Percentiles rank a stretch among this genome's conserved stretches.
These are phyloP conservation scores for Cenchrus purpureus DNA, from an alignment of 176 grass and related monocot genomes.

Conservation along the genomic window DNA sequence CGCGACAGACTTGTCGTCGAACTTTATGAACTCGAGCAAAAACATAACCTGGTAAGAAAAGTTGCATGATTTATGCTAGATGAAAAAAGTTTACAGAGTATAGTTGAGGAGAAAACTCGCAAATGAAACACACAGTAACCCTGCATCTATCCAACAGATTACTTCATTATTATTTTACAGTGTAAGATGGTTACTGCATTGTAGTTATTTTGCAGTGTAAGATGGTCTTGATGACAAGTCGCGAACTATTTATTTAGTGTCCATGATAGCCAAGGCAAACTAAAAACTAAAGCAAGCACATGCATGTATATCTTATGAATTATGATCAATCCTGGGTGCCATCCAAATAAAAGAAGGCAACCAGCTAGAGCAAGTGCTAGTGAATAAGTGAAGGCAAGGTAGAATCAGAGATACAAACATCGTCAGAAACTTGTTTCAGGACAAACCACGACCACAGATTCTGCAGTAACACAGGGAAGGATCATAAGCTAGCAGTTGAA, in stretches of 20 bases:
- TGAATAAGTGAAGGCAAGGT: not conserved
- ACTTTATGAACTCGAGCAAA: not conserved
- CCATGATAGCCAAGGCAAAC: not conserved
- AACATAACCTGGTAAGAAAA: not conserved
- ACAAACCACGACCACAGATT: not conserved
- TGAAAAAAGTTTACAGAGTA: not conserved
- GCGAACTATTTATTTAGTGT: not conserved
- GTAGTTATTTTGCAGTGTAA: too few relatives aligned
- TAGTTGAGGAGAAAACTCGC: too few relatives aligned
- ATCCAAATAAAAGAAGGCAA: not conserved
- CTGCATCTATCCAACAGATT: not conserved
- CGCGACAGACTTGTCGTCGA: not conserved
- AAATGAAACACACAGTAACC: not conserved
- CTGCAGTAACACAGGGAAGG: not conserved
- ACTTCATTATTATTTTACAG: not conserved
- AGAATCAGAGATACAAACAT: not conserved
- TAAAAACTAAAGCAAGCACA: not conserved
- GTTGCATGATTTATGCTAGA: not conserved
- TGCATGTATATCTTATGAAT: not conserved
- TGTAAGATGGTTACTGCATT: not conserved
- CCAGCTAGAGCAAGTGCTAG: not conserved
- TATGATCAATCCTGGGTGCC: not conserved
- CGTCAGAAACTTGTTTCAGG: fast-evolving
- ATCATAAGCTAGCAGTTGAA: not conserved
- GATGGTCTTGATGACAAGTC: not conserved